Evolutionary conservation across 305 asterid species (phyloP).

Genomic region (Fraxinus velutina): DNA sequence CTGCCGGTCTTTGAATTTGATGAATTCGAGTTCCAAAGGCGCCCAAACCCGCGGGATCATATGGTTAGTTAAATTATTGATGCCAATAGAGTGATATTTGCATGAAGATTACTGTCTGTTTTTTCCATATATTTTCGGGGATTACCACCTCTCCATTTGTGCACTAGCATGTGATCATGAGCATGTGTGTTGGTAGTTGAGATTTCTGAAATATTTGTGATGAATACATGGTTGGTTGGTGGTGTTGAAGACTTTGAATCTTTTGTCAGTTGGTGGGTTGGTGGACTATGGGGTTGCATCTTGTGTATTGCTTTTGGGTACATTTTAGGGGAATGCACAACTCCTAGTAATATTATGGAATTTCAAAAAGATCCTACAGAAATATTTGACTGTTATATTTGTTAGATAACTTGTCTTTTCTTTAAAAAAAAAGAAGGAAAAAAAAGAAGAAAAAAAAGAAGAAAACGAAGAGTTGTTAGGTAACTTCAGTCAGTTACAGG

Average conservation of each 20-base stretch:
- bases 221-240: background rate
- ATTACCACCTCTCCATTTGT: background rate
- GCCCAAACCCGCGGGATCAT: constrained; percentile 95
- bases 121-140: constrained; percentile 13
- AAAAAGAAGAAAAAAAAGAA: no score
- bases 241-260: background rate
- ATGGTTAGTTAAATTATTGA: constrained; percentile 47
- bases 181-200: constrained; percentile 15
- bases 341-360: background rate
- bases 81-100: background rate
- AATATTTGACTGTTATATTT: background rate
- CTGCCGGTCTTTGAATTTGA: constrained; percentile 94
- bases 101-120: background rate
- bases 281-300: background rate
- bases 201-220: constrained; percentile 1
- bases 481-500: background rate
- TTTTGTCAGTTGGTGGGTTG: background rate
- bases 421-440: no score
- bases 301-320: constrained; percentile 8
- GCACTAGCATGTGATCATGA: background rate
- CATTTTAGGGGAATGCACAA: background rate
- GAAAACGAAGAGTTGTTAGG: background rate
- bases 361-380: background rate
- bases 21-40: constrained; percentile 90
- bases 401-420: background rate